A percentile compares a stretch with the other conserved stretches of the same genome.
phyloP scores from a whole-genome alignment of 1,284 basidiomycete genomes.

The Golubevia pallescens region DNA sequence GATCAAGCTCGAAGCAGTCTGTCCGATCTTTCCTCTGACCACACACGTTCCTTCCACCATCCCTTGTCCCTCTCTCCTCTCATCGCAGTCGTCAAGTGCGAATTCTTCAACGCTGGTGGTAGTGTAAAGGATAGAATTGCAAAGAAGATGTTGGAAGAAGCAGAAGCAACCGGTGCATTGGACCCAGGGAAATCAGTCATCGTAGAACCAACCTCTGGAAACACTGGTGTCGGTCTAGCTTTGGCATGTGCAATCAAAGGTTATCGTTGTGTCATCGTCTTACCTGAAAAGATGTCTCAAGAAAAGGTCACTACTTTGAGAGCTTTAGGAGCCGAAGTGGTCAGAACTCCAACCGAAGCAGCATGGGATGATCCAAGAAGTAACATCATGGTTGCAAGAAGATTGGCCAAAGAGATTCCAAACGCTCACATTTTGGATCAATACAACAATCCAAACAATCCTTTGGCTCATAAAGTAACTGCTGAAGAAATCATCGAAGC shows the following conservation, averaged over 20 bases:
- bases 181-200: slow-evolving; percentile 87
- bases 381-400: slow-evolving; percentile 85
- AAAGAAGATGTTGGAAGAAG: slow-evolving; percentile 86
- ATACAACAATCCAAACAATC: slow-evolving; percentile 73
- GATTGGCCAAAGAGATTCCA: slow-evolving; percentile 79
- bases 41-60: too few species aligned
- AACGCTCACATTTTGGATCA: slow-evolving; percentile 90
- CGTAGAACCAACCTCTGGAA: slow-evolving; percentile 75
- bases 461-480: slow-evolving; percentile 35
- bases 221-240: slow-evolving; percentile 72
- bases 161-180: slow-evolving; percentile 84
- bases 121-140: slow-evolving; percentile 92
- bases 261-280: slow-evolving; percentile 79
- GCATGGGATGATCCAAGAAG: slow-evolving; percentile 83
- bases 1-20: too few species aligned
- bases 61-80: not conserved
- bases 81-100: slow-evolving; percentile 81
- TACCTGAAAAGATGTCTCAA: slow-evolving; percentile 91
- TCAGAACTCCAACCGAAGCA: slow-evolving; percentile 90
- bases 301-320: slow-evolving; percentile 93
- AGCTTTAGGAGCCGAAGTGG: slow-evolving; percentile 88
- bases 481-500: slow-evolving; percentile 45
- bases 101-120: slow-evolving; percentile 88
- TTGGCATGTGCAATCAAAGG: slow-evolving; percentile 90
- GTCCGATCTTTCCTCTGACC: too few species aligned